Base-by-base conservation (phyloP, 2,329 filamentous ascomycete species). In the Xylaria sp. region DNA sequence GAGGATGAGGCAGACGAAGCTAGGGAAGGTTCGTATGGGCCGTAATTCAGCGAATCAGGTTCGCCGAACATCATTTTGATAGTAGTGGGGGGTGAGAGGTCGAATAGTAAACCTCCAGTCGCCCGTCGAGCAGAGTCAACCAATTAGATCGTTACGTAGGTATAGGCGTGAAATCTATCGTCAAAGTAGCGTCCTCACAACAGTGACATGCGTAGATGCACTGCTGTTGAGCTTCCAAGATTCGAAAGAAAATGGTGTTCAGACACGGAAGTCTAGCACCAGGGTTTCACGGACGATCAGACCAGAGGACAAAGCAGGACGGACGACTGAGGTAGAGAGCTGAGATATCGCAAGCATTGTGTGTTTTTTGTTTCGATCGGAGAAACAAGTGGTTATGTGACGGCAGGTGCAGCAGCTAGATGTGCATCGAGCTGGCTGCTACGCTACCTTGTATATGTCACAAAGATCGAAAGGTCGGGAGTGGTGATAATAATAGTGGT, bases 1-100 rank as follows among this genome's bases (percentile, higher is more conserved):
- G 92, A 94, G 65, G 91, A 91, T 36, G 92, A 93, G 67, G 91
- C 89, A 74, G 92, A 92, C 65, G 91, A 91, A 77, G 90, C 88
- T 84, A 93, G 83, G 49, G 91, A 90, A 68, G 89, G 87, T 78
- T 87, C 88, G 81, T 93, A 94, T 72, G 89, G 87, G 68, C 82
- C 82, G 78, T 84, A 84, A 80, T 83, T 82, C 81, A 86, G 83
- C 80, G 85, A 86, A 78, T 83, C 80, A 80, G 83, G 78, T 76
- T 84, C 81, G 80, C 83, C 82, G 81, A 81, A 83, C 83, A 83
- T 83, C 88, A 90, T 90, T 81, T 89, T 90, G 83, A 77, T 75
- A 75, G 75, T 44, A n/a, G 77, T 72, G 68, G 54, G 67, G 69
- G 33, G 33, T 73, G 72, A 73, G 73, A 74, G 69, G 72, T 73